Evolutionary conservation across 768 basidiomycete species (phyloP), one percentile per base, ranked within the genome.

Genomic region (Tubosaeta sp.): DNA sequence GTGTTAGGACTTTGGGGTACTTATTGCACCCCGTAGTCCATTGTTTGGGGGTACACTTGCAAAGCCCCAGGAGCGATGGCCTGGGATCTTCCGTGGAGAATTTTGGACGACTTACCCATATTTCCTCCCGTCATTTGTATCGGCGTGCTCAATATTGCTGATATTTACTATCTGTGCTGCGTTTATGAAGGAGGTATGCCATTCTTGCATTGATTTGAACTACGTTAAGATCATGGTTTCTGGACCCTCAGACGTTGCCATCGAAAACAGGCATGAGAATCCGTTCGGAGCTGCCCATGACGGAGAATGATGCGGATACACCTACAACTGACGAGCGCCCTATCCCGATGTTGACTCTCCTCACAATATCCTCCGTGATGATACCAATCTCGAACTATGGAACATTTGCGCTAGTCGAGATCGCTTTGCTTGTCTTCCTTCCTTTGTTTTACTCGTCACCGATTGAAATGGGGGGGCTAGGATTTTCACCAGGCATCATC

Each of bases 1-100:
- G 17, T 22, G 6, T 17, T 14, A 4, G n/a, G 26, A 12, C 19
- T 17, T 27, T n/a, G 0, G 14, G 41, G 37, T 16, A 2, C 48
- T 50, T 2, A 52, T 14, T 14, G 8, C 7, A 5, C 12, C 25
- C 22, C 33, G 62, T 54, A 81, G 82, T 14, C 80, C 84, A 8
- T 64, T 84, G 19, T 78, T 82, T 34, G 84, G 84, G 2, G 84
- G 84, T 6, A 70, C 70, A 13, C 72, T 85, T 37, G 72, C 75
- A n/a, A n/a, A n/a, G n/a, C n/a, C n/a, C n/a, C n/a, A n/a, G n/a
- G n/a, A n/a, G n/a, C n/a, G n/a, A n/a, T 84, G 79, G 62, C 82
- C 82, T 1, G 13, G 52, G 4, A 49, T 76, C 2, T 84, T 85
- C 56, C 55, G 65, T 34, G 71, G 68, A 38, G 59, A 53, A 48